Evolutionary conservation across 2,329 filamentous ascomycete species (phyloP), one percentile per base, ranked within the genome.

Genomic region (Paecilomyces sp.): DNA sequence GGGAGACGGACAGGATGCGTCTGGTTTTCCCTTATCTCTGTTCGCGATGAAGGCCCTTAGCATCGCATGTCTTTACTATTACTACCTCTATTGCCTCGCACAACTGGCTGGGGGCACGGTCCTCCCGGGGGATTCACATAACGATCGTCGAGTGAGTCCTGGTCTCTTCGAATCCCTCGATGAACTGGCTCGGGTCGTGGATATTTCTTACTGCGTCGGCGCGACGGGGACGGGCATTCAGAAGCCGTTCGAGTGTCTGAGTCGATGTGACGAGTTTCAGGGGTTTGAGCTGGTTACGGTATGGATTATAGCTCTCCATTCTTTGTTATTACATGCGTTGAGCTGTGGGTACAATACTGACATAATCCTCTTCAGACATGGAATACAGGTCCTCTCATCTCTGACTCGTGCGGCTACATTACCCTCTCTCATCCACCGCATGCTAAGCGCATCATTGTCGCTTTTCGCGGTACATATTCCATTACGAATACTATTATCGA

Each of bases 381-480:
- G 89, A 92, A 95, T 70, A 97, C 94, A 0, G 94, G 94, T 0
- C 82, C 88, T 11, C 79, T 97, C 31, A 81, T 97, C 68, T 89
- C 88, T 62, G 94, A 97, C 74, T 95, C 90, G 66, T 97, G 92
- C 74, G 94, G 94, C 62, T 99, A 96, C 75, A 87, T 97, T 59
- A 92, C 90, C 0, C 79, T 97, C n/a, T 92, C 94, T 63, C 89
- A 95, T 70, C 66, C 76, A 3, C 83, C 83, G 2, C 79, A 77
- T 3, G 72, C 77, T 22, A 81, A 82, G 54, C 82, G 87, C 60
- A 89, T 99, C 59, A 80, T 97, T 54, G 84, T 97, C 41, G 92
- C 92, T 8, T 97, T 97, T 69, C 87, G 94, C 54, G 94, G 94
- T 25, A 97, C 94, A 13, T 97, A 97, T 75, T 96, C 92, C 65